Base-by-base conservation (phyloP, 2,329 filamentous ascomycete genomes). In the Pseudogymnoascus sp. region DNA sequence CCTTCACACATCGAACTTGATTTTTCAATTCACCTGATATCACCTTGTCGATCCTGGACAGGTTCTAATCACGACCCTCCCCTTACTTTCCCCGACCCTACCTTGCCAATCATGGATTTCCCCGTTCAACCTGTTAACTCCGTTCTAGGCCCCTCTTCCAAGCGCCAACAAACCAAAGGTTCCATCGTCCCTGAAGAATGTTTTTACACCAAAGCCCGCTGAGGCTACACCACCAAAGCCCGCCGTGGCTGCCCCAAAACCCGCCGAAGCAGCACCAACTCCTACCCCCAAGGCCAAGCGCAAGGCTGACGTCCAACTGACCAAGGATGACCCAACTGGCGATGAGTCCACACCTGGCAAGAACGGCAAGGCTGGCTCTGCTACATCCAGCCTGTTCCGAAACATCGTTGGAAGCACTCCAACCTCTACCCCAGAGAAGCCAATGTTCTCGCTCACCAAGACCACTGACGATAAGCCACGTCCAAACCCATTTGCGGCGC, bases 341-440 rank as follows among this genome's bases (percentile, higher is more conserved):
- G 64, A 64, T 26, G 64, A 63, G 15, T 65, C 21, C 8, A 42
- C 36, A 17, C 64, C 53, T 6, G 60, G 38, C 23, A 21, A 40
- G 50, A 64, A 60, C 23, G 31, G 35, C 44, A 38, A 38, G 38
- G 59, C 15, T n/a, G 69, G 68, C 38, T 74, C 72, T 8, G 68
- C 67, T 33, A 74, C 72, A 5, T 72, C 71, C 15, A 71, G 69
- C 19, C 63, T 73, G 11, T 73, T 74, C 66, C 72, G 70, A 53
- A 66, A 65, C 23, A 71, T 73, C 15, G 60, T 74, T 47, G 71
- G 71, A 26, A 71, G 66, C 40, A 44, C 44, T 7, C 53, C 40
- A 62, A 35, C 21, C 4, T 35, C 64, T 23, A 70, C 65, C 33
- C 67, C 69, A n/a, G 64, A 66, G 26, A 71, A 68, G 62, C 71